These are phyloP conservation scores for Suhomyces sp. DNA, from an alignment of 805 yeast species.

Conservation along the genomic window DNA sequence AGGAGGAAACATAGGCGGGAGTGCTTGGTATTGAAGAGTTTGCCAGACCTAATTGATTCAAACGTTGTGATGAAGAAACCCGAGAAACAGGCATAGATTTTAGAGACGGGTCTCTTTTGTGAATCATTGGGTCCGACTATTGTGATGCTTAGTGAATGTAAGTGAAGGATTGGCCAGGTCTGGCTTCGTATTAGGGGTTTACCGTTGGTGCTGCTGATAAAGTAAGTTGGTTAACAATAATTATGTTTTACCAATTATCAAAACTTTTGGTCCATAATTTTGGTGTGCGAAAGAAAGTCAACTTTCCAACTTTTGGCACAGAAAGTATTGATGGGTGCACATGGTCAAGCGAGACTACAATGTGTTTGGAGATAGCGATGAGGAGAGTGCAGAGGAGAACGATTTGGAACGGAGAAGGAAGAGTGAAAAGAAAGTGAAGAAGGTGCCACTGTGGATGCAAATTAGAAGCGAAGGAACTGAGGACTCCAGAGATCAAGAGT, in stretches of 20 bases:
- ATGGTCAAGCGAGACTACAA: slow-evolving; percentile 2
- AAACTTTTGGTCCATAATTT: too few species aligned
- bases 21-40: slow-evolving; percentile 27
- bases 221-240: too few species aligned
- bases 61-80: slow-evolving; percentile 31
- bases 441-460: too few species aligned
- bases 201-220: too few species aligned
- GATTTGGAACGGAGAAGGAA: background rate
- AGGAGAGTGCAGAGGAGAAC: background rate
- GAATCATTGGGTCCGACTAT: slow-evolving; percentile 15
- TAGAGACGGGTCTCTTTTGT: slow-evolving; percentile 27
- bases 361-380: slow-evolving; percentile 4
- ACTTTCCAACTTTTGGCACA: too few species aligned
- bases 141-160: background rate
- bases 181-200: too few species aligned
- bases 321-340: slow-evolving; percentile 1
- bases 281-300: too few species aligned
- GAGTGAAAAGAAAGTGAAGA: too few species aligned
- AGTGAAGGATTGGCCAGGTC: too few species aligned
- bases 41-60: slow-evolving; percentile 24
- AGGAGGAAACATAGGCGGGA: slow-evolving; percentile 35
- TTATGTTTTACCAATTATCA: too few species aligned
- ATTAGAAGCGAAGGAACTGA: too few species aligned
- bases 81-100: slow-evolving; percentile 38
- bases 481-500: too few species aligned